These are phyloP conservation scores for Acanthamoeba royreba DNA, from an alignment of 208 protist species.

Conservation along the genomic window DNA sequence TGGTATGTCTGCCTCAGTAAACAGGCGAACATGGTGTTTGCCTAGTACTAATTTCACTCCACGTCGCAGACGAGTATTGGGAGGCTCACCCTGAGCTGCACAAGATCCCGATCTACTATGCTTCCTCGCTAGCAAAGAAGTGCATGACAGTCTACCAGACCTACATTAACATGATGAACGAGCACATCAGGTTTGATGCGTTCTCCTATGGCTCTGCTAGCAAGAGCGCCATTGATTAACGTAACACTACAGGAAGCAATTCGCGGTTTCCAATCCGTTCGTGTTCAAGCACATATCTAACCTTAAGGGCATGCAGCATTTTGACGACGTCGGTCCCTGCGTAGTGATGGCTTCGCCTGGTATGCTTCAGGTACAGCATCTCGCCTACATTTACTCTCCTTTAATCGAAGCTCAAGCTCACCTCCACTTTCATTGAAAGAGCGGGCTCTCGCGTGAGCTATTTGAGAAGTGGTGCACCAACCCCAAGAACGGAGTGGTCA, in stretches of 20 bases:
- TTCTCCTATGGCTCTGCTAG: too few species aligned
- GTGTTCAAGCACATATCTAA: constrained; percentile 95
- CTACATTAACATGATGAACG: constrained; percentile 98
- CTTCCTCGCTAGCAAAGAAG: constrained; percentile 94
- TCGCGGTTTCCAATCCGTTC: constrained; percentile 91
- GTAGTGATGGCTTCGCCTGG: constrained; percentile 75
- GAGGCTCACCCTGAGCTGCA: constrained; percentile 94
- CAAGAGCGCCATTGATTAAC: too few species aligned
- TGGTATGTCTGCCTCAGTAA: too few species aligned
- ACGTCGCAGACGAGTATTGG: constrained; percentile 94
- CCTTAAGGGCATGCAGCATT: constrained; percentile 87
- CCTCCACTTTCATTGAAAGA: too few species aligned
- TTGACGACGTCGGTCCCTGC: constrained; percentile 83
- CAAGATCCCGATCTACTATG: constrained; percentile 98
- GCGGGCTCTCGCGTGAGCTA: constrained; percentile 94
- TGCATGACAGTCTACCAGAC: constrained; percentile 97
- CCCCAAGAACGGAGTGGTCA: constrained; percentile 93
- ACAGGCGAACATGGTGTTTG: neutral
- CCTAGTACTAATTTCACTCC: too few species aligned
- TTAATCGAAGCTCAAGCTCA: neutral
- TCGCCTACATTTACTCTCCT: neutral
- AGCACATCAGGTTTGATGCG: constrained; percentile 14
- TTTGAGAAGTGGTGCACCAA: constrained; percentile 98
- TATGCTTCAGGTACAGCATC: constrained; percentile 38
- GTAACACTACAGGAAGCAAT: neutral